phyloP scores from a whole-genome alignment of 1,139 yeast species.

The Protomyces inundatus region DNA sequence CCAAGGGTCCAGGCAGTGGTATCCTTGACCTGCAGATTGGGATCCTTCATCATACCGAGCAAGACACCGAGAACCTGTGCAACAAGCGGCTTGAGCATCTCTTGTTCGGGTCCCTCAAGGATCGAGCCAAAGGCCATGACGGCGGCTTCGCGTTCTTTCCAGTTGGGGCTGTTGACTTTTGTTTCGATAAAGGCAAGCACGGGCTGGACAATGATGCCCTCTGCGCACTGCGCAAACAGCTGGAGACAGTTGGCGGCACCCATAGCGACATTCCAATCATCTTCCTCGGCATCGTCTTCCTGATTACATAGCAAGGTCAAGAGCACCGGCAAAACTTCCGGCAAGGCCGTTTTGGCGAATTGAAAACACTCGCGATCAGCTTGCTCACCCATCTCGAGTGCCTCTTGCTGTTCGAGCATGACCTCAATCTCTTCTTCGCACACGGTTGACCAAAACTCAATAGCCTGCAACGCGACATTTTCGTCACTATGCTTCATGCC shows the following conservation, averaged over 20 bases:
- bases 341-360: slow-evolving; percentile 78
- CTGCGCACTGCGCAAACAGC: slow-evolving; percentile 85
- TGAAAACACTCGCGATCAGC: slow-evolving; percentile 44
- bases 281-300: slow-evolving; percentile 77
- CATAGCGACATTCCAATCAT: slow-evolving; percentile 97
- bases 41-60: slow-evolving; percentile 64
- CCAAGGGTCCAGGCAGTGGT: slow-evolving; percentile 99
- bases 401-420: slow-evolving; percentile 59
- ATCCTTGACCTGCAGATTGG: slow-evolving; percentile 79
- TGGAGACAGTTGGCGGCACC: slow-evolving; percentile 98
- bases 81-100: slow-evolving; percentile 60
- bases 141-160: slow-evolving; percentile 95
- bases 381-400: slow-evolving; percentile 35
- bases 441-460: slow-evolving; percentile 96
- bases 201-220: slow-evolving; percentile 77
- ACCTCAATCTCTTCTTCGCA: slow-evolving; percentile 93
- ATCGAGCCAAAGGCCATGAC: slow-evolving; percentile 99
- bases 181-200: slow-evolving; percentile 76
- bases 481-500: slow-evolving; percentile 89
- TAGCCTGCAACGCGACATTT: slow-evolving; percentile 94
- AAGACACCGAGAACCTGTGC: slow-evolving; percentile 80
- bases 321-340: slow-evolving; percentile 82
- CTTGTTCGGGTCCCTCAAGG: slow-evolving; percentile 86
- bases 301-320: slow-evolving; percentile 75
- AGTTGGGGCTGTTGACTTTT: slow-evolving; percentile 55